These are phyloP conservation scores for Rhizopus arrhizus DNA, from an alignment of 371 early-diverging fungal genomes.

Conservation along the genomic window DNA sequence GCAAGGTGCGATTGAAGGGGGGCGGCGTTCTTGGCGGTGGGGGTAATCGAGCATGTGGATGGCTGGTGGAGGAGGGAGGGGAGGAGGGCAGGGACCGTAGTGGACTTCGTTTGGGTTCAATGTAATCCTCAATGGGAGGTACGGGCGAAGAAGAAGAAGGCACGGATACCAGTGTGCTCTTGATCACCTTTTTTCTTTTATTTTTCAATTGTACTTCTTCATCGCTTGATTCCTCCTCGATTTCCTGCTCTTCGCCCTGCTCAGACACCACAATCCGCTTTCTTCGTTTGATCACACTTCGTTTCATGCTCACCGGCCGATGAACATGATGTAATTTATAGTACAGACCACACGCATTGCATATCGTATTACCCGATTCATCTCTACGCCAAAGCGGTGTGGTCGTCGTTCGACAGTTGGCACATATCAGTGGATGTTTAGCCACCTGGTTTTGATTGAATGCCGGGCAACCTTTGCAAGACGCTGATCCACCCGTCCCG, in stretches of 20 bases:
- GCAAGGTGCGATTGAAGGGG: conserved; percentile 12
- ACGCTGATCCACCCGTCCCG: conserved; percentile 73
- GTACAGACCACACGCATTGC: conserved; percentile 90
- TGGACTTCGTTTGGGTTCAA: conserved; percentile 30
- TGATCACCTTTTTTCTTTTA: background rate
- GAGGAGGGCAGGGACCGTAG: conserved; percentile 1
- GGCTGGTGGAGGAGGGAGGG: background rate
- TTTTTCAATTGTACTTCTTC: conserved; percentile 3
- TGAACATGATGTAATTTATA: conserved; percentile 80
- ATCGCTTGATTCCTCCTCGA: background rate
- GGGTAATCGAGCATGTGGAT: conserved; percentile 12
- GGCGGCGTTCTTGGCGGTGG: conserved; percentile 28
- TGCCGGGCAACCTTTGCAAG: conserved; percentile 80
- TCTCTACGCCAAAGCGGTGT: conserved; percentile 93
- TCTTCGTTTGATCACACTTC: conserved; percentile 83
- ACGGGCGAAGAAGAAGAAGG: conserved; percentile 8
- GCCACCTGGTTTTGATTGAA: conserved; percentile 71
- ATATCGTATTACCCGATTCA: conserved; percentile 75
- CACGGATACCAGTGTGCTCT: background rate
- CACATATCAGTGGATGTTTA: conserved; percentile 64
- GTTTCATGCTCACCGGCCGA: conserved; percentile 81
- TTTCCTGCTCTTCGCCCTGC: conserved; percentile 7
- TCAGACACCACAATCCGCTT: conserved; percentile 64
- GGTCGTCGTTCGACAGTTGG: conserved; percentile 76
- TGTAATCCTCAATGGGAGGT: conserved; percentile 50